phyloP scores from a whole-genome alignment of 2,329 filamentous ascomycete species.

The Ceratocystis cacaofunesta region DNA sequence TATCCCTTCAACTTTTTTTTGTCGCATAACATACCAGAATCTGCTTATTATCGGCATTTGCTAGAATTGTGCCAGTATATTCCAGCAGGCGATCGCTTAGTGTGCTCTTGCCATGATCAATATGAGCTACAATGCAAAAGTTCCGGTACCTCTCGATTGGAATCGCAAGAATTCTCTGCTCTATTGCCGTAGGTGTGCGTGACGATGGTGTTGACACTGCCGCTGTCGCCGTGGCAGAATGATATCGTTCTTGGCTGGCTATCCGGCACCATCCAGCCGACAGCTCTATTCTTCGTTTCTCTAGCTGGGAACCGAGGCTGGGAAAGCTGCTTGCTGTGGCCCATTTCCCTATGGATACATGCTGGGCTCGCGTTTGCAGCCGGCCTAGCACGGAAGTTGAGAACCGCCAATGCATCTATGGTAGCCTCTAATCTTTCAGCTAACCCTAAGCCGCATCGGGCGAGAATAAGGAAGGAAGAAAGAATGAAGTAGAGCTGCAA shows the following conservation, averaged over 20 bases:
- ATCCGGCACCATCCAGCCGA: conserved; percentile 6
- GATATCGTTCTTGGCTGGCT: conserved; percentile 1
- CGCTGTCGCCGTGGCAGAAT: conserved; percentile 9
- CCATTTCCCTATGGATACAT: not conserved
- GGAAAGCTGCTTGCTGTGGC: not conserved
- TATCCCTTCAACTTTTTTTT: not conserved
- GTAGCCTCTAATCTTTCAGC: conserved; percentile 7
- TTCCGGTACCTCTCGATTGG: conserved; percentile 74
- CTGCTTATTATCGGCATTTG: conserved; percentile 74
- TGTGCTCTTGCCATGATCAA: conserved; percentile 97
- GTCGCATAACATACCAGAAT: conserved; percentile 42
- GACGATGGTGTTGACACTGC: conserved; percentile 13
- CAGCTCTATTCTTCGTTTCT: not conserved
- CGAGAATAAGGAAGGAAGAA: not conserved
- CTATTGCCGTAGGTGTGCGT: conserved; percentile 23
- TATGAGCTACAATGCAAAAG: conserved; percentile 97
- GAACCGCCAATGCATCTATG: conserved; percentile 15
- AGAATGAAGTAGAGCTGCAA: not conserved
- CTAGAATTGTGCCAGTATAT: conserved; percentile 79
- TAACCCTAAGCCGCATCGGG: conserved; percentile 7
- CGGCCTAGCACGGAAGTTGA: conserved; percentile 15
- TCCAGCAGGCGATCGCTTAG: conserved; percentile 85
- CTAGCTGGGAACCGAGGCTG: not conserved
- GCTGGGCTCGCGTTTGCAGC: conserved; percentile 2
- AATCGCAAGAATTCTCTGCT: conserved; percentile 53